These are phyloP conservation scores for Aristolochia contorta DNA, from an alignment of 164 flowering plant genomes.

Conservation along the genomic window DNA sequence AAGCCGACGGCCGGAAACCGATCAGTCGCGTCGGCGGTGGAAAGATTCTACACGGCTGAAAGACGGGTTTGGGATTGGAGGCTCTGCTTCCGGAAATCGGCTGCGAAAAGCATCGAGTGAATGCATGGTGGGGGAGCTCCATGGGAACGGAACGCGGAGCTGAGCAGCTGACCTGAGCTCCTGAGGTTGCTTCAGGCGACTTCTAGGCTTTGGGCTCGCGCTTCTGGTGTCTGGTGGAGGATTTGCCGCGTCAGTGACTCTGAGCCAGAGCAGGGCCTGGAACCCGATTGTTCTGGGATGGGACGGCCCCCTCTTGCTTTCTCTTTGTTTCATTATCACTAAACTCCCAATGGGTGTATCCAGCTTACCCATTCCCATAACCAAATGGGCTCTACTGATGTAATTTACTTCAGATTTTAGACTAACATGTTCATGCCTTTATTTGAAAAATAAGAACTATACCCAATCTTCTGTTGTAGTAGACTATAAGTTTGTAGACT, in stretches of 20 bases:
- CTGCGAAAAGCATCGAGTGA: slow-evolving; percentile 6
- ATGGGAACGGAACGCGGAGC: slow-evolving; percentile 3
- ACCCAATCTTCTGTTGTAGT: too few relatives aligned
- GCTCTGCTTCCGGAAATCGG: neutral
- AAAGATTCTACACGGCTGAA: neutral
- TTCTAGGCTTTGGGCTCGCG: neutral
- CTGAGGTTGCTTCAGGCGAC: too few relatives aligned
- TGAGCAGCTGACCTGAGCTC: too few relatives aligned
- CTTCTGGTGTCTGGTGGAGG: neutral
- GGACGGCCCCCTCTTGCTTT: too few relatives aligned
- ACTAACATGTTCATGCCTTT: too few relatives aligned
- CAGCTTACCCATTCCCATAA: too few relatives aligned
- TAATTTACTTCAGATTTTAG: too few relatives aligned
- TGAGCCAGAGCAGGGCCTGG: neutral
- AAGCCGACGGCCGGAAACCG: slow-evolving; percentile 4
- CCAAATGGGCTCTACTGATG: too few relatives aligned
- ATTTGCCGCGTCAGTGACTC: slow-evolving; percentile 1
- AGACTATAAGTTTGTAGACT: too few relatives aligned
- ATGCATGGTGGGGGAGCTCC: slow-evolving; percentile 12
- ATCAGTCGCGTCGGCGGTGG: slow-evolving; percentile 1
- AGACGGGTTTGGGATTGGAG: neutral
- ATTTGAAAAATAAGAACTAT: too few relatives aligned
- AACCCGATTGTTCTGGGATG: neutral
- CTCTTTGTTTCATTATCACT: too few relatives aligned
- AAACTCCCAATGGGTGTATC: too few relatives aligned